Evolutionary conservation across 1,284 basidiomycete genomes (phyloP).

Genomic region (Gymnopus androsaceus): DNA sequence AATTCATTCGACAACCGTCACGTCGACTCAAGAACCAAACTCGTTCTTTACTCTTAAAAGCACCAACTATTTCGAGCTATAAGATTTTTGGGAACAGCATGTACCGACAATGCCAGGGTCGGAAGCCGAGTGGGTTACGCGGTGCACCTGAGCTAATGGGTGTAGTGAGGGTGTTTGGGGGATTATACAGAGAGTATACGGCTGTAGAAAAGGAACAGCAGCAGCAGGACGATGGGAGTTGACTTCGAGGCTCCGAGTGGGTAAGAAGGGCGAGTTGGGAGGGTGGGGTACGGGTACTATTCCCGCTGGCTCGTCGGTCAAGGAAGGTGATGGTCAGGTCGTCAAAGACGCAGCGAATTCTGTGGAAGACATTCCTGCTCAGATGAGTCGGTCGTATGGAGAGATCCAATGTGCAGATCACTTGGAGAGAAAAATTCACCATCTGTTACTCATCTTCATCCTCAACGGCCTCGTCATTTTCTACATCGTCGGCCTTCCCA

Average conservation of each 20-base stretch:
- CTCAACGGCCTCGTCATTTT: conserved; percentile 85
- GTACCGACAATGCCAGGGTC: conserved; percentile 74
- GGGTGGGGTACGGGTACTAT: neutral
- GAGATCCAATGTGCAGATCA: conserved; percentile 89
- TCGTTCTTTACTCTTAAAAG: conserved; percentile 77
- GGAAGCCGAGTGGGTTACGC: conserved; percentile 63
- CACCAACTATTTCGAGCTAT: conserved; percentile 63
- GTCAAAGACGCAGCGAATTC: conserved; percentile 64
- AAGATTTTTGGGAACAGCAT: conserved; percentile 75
- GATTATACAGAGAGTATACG: conserved; percentile 76
- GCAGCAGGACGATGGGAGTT: conserved; percentile 40
- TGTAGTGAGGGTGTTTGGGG: conserved; percentile 74
- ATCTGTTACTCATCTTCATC: conserved; percentile 88
- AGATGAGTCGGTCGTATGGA: conserved; percentile 87
- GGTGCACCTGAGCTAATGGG: conserved; percentile 71
- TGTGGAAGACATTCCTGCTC: conserved; percentile 81
- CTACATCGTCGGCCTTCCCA: conserved; percentile 90
- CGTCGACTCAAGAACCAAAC: conserved; percentile 84
- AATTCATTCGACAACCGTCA: conserved; percentile 89
- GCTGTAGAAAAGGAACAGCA: conserved; percentile 59
- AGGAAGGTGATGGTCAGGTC: conserved; percentile 55
- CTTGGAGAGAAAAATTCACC: conserved; percentile 95
- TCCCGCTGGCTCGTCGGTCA: conserved; percentile 5
- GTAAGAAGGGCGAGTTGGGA: conserved; percentile 44
- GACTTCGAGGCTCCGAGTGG: conserved; percentile 51